phyloP scores from a whole-genome alignment of 2,329 filamentous ascomycete species.

The Cercospora sesami region DNA sequence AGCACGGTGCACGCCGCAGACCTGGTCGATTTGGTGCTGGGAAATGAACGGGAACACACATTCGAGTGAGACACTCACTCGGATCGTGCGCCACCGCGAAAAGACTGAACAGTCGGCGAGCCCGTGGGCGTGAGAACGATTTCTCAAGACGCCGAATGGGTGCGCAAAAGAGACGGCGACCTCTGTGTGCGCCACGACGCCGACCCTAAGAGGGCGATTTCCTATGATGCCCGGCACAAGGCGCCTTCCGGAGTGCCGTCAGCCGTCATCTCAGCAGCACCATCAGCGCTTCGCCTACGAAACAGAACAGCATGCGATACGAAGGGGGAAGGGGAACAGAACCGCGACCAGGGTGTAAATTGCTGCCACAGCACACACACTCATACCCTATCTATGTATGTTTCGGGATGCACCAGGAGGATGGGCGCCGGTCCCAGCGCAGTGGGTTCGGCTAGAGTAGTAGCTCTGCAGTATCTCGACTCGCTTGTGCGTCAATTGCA shows the following conservation, averaged over 20 bases:
- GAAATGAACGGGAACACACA: conserved; percentile 8
- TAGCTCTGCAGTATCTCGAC: conserved; percentile 3
- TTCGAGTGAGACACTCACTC: conserved; percentile 1
- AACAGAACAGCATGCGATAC: conserved; percentile 8
- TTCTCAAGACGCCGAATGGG: neutral
- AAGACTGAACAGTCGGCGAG: neutral
- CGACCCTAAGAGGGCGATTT: neutral
- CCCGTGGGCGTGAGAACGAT: too few relatives aligned
- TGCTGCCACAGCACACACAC: neutral
- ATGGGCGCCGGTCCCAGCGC: neutral
- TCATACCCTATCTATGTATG: neutral
- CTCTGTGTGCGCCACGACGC: neutral
- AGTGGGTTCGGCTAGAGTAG: neutral
- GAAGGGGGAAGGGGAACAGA: neutral
- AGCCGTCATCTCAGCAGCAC: neutral
- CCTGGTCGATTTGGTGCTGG: conserved; percentile 4
- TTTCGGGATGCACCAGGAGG: neutral
- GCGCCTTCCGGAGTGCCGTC: neutral
- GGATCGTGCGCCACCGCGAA: conserved; percentile 3
- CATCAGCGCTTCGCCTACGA: neutral
- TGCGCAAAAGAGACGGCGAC: neutral
- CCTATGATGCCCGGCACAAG: neutral
- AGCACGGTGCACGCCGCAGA: conserved; percentile 1
- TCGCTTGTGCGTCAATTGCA: neutral
- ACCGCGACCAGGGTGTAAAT: neutral